Conservation (phyloP, 345 rosid species). For the Brassica cretica region DNA sequence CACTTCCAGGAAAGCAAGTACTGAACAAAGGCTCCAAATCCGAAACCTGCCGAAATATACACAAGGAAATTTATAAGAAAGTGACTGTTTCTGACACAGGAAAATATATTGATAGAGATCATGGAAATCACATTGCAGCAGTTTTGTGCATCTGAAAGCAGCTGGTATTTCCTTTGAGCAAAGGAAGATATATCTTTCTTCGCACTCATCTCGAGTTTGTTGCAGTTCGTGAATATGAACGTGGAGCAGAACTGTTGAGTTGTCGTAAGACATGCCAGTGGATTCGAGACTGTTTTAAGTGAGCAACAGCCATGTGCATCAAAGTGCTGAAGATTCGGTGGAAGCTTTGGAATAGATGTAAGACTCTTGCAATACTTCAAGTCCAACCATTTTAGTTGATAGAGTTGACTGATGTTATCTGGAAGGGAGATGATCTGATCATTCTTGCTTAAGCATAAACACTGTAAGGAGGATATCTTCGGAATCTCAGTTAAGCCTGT, state of each 20-base stretch:
- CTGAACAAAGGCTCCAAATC: conserved; percentile 22
- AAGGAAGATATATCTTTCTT: conserved; percentile 6
- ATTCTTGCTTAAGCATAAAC: conserved; percentile 18
- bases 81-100: background rate
- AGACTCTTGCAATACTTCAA: conserved; percentile 24
- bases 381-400: conserved; percentile 22
- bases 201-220: conserved; percentile 5
- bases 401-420: background rate
- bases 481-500: background rate
- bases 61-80: background rate
- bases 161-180: conserved; percentile 30
- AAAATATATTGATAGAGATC: background rate
- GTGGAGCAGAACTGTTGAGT: conserved; percentile 20
- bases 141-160: conserved; percentile 6
- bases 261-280: conserved; percentile 3
- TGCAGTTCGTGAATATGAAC: conserved; percentile 25
- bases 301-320: conserved; percentile 22
- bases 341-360: conserved; percentile 18
- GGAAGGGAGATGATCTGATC: background rate
- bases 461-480: conserved; percentile 12
- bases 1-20: conserved; percentile 30
- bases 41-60: background rate
- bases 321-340: conserved; percentile 19
- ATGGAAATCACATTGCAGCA: conserved; percentile 6
- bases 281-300: conserved; percentile 9